Base-by-base conservation (phyloP, 2,329 filamentous ascomycete species). In the Trichoderma breve region DNA sequence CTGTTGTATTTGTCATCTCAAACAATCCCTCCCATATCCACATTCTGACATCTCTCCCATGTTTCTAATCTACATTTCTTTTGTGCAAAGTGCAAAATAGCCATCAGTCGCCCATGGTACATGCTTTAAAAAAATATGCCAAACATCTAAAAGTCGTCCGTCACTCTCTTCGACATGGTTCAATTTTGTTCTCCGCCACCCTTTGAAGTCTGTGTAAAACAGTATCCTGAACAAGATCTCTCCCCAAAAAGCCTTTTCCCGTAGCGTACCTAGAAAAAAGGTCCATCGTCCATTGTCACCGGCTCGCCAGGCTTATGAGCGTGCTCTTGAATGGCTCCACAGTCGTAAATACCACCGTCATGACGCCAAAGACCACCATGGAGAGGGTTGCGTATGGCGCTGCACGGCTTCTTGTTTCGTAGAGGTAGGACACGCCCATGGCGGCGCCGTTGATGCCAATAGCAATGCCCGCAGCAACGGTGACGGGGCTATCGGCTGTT, bases 361-460 rank as follows among this genome's bases (percentile, higher is more conserved):
- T 84, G 51, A 87, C 82, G 0, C 88, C 87, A 75, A 89, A 87
- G 6, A 87, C 80, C 7, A 87, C 88, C 88, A 89, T 89, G 1
- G 87, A 83, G 18, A 90, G 78, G 2, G 85, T 86, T 3, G 87
- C 86, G 74, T 89, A 89, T 0, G 87, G 86, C 3, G 86, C 86
- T 4, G 87, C 85, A 1, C 81, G 83, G 73, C 85, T 88, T 68
- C 81, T 81, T 8, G 82, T 83, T 77, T 89, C 86, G 71, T 89
- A 88, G 15, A 89, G 80, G 72, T 88, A 86, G 0, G 87, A 83
- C 0, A 88, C 87, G 3, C 88, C 88, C 86, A 90, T 88, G 4
- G 88, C 88, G 0, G 87, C 87, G 1, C 86, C 86, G 74, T 89
- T 90, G 80, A 89, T 84, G 3, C 88, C 88, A 63, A 89, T 82